Percentiles rank a stretch among this genome's conserved stretches.
These are phyloP conservation scores for Ascochyta koolunga DNA, from an alignment of 2,329 filamentous ascomycete genomes.

Conservation along the genomic window DNA sequence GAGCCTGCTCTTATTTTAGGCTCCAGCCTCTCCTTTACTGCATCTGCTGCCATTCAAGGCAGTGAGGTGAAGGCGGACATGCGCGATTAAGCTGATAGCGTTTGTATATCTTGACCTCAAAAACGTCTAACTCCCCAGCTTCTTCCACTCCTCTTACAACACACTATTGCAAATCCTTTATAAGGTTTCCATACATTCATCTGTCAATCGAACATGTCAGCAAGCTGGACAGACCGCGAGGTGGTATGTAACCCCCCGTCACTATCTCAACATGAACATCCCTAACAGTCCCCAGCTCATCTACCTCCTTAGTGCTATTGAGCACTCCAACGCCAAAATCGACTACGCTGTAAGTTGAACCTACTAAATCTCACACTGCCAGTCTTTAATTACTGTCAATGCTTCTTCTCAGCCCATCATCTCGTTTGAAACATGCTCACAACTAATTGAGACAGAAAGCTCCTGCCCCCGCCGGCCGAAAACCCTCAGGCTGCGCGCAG, in stretches of 20 bases:
- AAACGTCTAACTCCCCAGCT: too few relatives aligned
- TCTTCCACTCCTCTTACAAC: too few relatives aligned
- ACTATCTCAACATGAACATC: neutral
- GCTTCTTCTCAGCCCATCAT: too few relatives aligned
- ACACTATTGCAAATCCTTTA: too few relatives aligned
- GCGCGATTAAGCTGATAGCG: neutral
- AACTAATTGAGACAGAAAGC: slow-evolving; percentile 23
- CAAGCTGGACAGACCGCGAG: slow-evolving; percentile 26
- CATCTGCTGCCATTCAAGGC: neutral
- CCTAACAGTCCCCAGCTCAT: slow-evolving; percentile 17
- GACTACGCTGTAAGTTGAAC: slow-evolving; percentile 20
- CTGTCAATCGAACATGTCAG: too few relatives aligned
- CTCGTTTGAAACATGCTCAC: neutral
- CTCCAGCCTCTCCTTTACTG: neutral
- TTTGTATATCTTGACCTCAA: neutral
- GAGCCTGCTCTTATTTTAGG: too few relatives aligned
- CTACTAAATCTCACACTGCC: neutral
- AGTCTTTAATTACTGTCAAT: neutral
- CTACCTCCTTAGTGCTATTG: slow-evolving; percentile 21
- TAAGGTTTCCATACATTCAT: too few relatives aligned
- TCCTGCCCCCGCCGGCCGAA: slow-evolving; percentile 23
- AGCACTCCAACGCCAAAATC: slow-evolving; percentile 19
- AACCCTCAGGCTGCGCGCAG: slow-evolving; percentile 23
- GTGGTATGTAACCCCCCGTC: slow-evolving; percentile 9
- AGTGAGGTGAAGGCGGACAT: neutral